These are phyloP conservation scores for Sporothrix mexicana DNA, from an alignment of 2,329 filamentous ascomycete species.

Conservation along the genomic window DNA sequence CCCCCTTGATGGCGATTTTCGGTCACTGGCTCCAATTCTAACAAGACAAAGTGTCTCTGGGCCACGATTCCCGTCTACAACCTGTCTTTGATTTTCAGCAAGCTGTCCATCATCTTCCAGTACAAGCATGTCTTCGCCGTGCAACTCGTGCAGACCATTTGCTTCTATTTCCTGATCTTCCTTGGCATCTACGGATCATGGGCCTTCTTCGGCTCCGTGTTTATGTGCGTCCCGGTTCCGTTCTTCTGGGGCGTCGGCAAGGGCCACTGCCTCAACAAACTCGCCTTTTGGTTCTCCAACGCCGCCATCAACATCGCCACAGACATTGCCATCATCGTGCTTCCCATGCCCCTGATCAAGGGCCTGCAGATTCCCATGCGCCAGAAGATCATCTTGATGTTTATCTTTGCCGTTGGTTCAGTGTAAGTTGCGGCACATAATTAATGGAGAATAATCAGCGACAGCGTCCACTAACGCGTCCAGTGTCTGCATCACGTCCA, in stretches of 20 bases:
- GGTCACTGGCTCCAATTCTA: no score
- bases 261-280: constrained; percentile 21
- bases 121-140: constrained; percentile 24
- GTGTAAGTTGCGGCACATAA: background rate
- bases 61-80: constrained; percentile 11
- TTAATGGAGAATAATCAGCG: no score
- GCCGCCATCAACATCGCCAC: constrained; percentile 16
- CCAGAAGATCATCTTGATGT: constrained; percentile 6
- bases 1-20: no score
- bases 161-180: constrained; percentile 13
- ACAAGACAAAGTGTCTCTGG: background rate
- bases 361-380: constrained; percentile 12
- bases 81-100: constrained; percentile 23
- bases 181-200: constrained; percentile 13
- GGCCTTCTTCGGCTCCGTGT: constrained; percentile 20
- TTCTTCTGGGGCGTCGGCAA: constrained; percentile 15
- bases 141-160: background rate
- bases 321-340: constrained; percentile 11
- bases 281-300: constrained; percentile 25
- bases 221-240: constrained; percentile 3
- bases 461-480: no score
- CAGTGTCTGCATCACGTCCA: constrained; percentile 23
- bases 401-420: constrained; percentile 16
- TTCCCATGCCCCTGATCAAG: constrained; percentile 17
- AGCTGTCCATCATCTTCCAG: constrained; percentile 19